A percentile compares a stretch with the other conserved stretches of the same genome.
These are phyloP conservation scores for Fusarium sp. DNA, from an alignment of 2,329 filamentous ascomycete species.

Conservation along the genomic window DNA sequence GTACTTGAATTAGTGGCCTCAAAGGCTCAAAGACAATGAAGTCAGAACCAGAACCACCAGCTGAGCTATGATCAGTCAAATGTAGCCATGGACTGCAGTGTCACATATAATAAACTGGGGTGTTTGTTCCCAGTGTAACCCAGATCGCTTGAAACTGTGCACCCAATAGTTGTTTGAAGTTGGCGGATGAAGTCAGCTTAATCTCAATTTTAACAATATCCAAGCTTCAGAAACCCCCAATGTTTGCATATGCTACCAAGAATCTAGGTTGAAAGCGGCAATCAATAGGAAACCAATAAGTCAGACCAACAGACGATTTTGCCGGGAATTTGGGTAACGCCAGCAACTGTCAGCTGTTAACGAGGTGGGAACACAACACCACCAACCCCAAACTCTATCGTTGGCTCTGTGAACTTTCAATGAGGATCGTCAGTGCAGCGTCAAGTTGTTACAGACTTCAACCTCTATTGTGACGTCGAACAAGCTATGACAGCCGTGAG, in stretches of 20 bases:
- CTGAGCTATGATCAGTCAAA: background rate
- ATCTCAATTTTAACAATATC: background rate
- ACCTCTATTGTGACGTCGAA: constrained; percentile 10
- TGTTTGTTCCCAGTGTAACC: background rate
- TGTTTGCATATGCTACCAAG: background rate
- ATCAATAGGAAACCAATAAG: background rate
- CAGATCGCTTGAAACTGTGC: background rate
- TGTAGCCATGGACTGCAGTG: background rate
- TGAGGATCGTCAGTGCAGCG: background rate
- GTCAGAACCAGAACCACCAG: background rate
- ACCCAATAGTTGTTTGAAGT: background rate
- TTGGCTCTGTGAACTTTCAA: background rate
- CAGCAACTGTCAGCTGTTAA: constrained; percentile 13
- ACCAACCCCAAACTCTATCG: constrained; percentile 19
- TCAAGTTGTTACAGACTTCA: background rate
- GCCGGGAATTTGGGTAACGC: background rate
- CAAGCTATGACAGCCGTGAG: background rate
- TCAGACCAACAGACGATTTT: background rate
- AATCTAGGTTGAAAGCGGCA: background rate
- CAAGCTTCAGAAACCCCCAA: background rate
- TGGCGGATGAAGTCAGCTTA: background rate
- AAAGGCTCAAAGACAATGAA: background rate
- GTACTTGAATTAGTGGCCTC: background rate
- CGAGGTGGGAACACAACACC: constrained; percentile 7
- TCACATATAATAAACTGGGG: background rate